Evolutionary conservation across 23 red algal genomes (phyloP).

Genomic region (Gracilaria domingensis): DNA sequence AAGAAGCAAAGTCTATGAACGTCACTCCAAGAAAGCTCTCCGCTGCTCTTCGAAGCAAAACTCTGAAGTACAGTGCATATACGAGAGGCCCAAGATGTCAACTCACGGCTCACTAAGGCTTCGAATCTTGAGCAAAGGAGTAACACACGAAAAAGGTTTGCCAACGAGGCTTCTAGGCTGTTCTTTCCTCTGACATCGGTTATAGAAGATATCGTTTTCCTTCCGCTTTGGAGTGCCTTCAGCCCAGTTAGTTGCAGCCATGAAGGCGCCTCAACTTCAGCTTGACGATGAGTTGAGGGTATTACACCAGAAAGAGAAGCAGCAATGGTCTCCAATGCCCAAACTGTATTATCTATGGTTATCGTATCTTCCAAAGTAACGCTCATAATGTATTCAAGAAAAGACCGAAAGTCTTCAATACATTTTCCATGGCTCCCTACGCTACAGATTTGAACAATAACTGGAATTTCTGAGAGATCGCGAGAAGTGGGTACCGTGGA

Average conservation of each 20-base stretch:
- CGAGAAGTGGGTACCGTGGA: neutral
- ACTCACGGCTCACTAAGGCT: neutral
- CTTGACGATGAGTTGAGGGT: neutral
- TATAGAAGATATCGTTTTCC: neutral
- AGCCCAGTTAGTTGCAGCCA: neutral
- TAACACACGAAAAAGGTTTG: constrained; percentile 12
- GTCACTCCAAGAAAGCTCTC: neutral
- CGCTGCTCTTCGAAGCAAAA: neutral
- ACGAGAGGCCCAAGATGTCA: constrained; percentile 9
- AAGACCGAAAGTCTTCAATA: constrained; percentile 3
- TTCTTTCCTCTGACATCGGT: neutral
- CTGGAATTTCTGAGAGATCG: constrained; percentile 9
- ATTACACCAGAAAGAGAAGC: constrained; percentile 26
- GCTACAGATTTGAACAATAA: constrained; percentile 36
- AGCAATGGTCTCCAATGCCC: constrained; percentile 38
- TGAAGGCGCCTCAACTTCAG: neutral
- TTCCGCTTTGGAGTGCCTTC: neutral
- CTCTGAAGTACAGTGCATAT: constrained; percentile 10
- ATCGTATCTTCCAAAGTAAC: constrained; percentile 7
- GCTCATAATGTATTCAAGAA: constrained; percentile 10
- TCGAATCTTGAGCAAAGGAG: neutral
- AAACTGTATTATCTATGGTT: neutral
- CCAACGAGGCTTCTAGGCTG: constrained; percentile 1
- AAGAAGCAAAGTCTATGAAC: neutral
- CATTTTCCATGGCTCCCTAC: constrained; percentile 19